phyloP scores from a whole-genome alignment of 177 flowering plant species.

The Vitis hybrid region DNA sequence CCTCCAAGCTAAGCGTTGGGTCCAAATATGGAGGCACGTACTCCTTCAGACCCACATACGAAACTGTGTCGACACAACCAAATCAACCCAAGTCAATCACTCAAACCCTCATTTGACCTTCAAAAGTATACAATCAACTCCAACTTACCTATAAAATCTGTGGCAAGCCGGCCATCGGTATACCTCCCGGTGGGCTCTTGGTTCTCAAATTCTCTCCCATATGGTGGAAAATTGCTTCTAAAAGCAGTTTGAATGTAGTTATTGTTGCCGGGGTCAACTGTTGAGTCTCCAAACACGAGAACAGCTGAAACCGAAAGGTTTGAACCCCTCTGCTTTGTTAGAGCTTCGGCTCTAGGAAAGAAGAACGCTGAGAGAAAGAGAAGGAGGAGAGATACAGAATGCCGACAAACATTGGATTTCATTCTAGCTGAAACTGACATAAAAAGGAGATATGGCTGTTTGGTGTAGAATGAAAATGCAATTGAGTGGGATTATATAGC shows the following conservation, averaged over 20 bases:
- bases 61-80: constrained; percentile 29
- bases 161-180: constrained; percentile 48
- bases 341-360: constrained; percentile 4
- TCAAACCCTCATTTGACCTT: neutral
- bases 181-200: constrained; percentile 69
- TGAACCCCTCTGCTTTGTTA: neutral
- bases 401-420: too few relatives aligned
- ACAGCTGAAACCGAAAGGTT: constrained; percentile 36
- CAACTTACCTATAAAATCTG: constrained; percentile 58
- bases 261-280: constrained; percentile 80
- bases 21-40: constrained; percentile 68
- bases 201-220: constrained; percentile 47
- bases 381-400: constrained; percentile 2
- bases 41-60: constrained; percentile 55
- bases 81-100: neutral
- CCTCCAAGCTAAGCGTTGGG: constrained; percentile 42
- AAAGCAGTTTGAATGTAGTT: constrained; percentile 38
- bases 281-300: constrained; percentile 74
- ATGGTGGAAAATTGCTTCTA: constrained; percentile 58
- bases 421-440: too few relatives aligned
- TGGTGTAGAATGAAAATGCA: neutral
- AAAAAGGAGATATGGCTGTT: too few relatives aligned
- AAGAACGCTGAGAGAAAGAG: constrained; percentile 2
- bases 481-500: neutral
- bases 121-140: too few relatives aligned